A percentile compares a stretch with the other conserved stretches of the same genome.
phyloP scores from a whole-genome alignment of 345 rosid species.

The Arabidopsis suecica region DNA sequence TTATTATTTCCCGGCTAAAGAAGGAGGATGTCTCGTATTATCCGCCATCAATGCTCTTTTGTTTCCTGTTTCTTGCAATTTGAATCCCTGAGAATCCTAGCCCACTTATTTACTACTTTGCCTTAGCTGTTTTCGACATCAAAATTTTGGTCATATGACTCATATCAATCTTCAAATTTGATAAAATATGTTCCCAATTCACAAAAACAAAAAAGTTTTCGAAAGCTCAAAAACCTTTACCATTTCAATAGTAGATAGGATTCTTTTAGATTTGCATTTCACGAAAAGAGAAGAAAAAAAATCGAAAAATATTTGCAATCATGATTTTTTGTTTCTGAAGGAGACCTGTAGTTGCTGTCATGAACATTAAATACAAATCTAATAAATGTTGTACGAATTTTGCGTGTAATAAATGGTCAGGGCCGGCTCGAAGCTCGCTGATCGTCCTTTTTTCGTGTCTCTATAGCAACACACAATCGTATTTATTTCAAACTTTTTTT shows the following conservation, averaged over 20 bases:
- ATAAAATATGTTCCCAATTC: not conserved
- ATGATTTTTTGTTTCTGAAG: conserved; percentile 19
- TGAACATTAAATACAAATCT: conserved; percentile 38
- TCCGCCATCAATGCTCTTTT: conserved; percentile 63
- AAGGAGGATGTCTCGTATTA: conserved; percentile 47
- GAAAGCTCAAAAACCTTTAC: not conserved
- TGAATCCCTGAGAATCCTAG: conserved; percentile 31
- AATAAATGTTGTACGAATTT: conserved; percentile 40
- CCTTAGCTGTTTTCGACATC: conserved; percentile 40
- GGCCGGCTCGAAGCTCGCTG: conserved; percentile 72
- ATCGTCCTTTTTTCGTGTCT: conserved; percentile 48
- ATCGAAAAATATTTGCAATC: conserved; percentile 26
- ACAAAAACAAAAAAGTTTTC: not conserved
- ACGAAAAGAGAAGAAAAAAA: not conserved
- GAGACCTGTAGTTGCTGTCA: conserved; percentile 42
- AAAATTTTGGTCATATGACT: not conserved
- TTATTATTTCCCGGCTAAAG: conserved; percentile 36
- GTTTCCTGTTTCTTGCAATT: conserved; percentile 39
- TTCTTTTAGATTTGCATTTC: not conserved
- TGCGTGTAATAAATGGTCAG: conserved; percentile 46
- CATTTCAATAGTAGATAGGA: not conserved
- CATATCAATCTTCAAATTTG: not conserved
- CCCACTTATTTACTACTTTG: conserved; percentile 41
- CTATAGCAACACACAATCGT: conserved; percentile 40
- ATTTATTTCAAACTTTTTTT: conserved; percentile 31